Evolutionary conservation across 2,329 filamentous ascomycete species (phyloP).

Genomic region (Acarospora socialis): DNA sequence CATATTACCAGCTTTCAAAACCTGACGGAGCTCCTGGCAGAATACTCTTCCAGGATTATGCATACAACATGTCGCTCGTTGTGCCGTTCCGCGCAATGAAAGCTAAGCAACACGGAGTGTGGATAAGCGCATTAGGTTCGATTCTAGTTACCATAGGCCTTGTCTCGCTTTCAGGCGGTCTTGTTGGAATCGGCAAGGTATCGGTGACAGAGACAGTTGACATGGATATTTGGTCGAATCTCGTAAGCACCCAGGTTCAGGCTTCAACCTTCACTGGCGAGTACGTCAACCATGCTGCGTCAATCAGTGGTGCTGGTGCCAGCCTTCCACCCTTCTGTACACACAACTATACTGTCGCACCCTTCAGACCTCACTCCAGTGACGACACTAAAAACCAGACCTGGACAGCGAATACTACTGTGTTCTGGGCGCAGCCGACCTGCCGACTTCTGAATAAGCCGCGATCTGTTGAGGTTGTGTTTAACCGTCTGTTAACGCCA

Average conservation of each 20-base stretch:
- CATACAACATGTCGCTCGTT: constrained; percentile 23
- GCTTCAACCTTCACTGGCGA: constrained; percentile 17
- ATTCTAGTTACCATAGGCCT: too few relatives aligned
- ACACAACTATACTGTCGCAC: constrained; percentile 19
- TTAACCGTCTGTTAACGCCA: constrained; percentile 15
- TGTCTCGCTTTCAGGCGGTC: too few relatives aligned
- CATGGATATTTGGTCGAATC: too few relatives aligned
- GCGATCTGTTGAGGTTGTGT: constrained; percentile 14
- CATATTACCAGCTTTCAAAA: constrained; percentile 30
- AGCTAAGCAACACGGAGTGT: constrained; percentile 21
- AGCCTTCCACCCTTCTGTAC: constrained; percentile 18
- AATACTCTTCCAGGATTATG: constrained; percentile 24
- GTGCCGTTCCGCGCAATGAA: constrained; percentile 21
- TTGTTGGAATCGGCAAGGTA: too few relatives aligned
- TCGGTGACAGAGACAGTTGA: too few relatives aligned
- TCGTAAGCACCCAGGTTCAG: too few relatives aligned
- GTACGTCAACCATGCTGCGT: constrained; percentile 21
- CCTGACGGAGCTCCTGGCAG: constrained; percentile 21
- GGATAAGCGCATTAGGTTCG: constrained; percentile 21
- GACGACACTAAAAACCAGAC: constrained; percentile 15
- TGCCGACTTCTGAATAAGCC: too few relatives aligned
- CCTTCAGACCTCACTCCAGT: constrained; percentile 19
- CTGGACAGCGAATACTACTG: constrained; percentile 22
- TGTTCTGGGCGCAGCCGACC: constrained; percentile 20
- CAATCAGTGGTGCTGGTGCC: constrained; percentile 13